Conservation (phyloP, 352 stramenopile species). For the Globisporangium megalacanthum region DNA sequence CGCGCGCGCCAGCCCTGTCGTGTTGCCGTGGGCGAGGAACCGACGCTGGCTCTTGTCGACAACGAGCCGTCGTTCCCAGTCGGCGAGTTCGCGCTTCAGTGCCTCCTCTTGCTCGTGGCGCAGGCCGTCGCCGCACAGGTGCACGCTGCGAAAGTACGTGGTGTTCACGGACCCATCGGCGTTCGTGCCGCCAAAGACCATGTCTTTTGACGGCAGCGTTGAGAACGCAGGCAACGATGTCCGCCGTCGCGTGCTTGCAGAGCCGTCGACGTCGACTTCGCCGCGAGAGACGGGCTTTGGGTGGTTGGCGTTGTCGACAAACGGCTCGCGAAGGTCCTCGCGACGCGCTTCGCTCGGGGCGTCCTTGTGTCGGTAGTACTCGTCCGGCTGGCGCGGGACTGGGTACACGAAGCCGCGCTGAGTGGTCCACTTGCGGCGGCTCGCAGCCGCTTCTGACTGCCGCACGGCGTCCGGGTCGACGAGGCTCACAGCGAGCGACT, state of each 20-base stretch:
- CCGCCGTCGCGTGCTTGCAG: not conserved
- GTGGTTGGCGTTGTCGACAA: conserved; percentile 80
- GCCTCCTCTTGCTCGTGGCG: conserved; percentile 71
- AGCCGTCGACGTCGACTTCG: conserved; percentile 6
- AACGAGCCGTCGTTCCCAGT: conserved; percentile 78
- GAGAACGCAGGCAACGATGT: conserved; percentile 46
- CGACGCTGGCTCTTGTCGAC: conserved; percentile 84
- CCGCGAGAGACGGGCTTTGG: conserved; percentile 53
- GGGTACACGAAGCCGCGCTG: conserved; percentile 87
- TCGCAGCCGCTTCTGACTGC: conserved; percentile 39
- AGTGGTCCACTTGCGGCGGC: conserved; percentile 75
- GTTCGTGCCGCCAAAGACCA: conserved; percentile 85
- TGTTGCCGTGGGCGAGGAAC: conserved; percentile 86
- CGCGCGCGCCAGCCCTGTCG: conserved; percentile 47
- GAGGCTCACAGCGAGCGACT: conserved; percentile 79
- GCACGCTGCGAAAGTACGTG: conserved; percentile 83
- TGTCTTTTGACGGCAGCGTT: conserved; percentile 80
- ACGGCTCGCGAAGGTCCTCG: conserved; percentile 78
- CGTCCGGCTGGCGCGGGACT: conserved; percentile 41
- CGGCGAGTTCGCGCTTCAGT: conserved; percentile 49
- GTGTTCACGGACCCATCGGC: conserved; percentile 51
- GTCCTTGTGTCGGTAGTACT: conserved; percentile 70
- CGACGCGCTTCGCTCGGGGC: conserved; percentile 71
- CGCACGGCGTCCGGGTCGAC: conserved; percentile 64
- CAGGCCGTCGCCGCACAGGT: conserved; percentile 78